Conservation (phyloP, 78 protist species). For the Dictyostelium firmibasis region DNA sequence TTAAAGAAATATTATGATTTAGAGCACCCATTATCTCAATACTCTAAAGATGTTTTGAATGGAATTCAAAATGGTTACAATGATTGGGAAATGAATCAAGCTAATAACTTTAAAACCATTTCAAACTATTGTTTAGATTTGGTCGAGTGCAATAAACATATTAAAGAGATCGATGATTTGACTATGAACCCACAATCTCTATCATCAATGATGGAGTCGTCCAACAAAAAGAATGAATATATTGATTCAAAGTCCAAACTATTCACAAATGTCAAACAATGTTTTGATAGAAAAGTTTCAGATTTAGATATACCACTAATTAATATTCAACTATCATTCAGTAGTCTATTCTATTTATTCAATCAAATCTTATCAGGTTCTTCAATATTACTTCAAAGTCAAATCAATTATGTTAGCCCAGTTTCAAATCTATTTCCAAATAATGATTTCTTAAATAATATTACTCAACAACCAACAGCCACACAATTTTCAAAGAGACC, state of each 20-base stretch:
- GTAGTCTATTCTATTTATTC: conserved; percentile 1
- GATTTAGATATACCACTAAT: conserved; percentile 20
- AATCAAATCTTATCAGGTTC: neutral
- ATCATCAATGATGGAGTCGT: neutral
- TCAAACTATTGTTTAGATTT: neutral
- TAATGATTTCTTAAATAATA: neutral
- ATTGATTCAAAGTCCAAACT: neutral
- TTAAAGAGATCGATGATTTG: neutral
- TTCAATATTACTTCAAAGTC: neutral
- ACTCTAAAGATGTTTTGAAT: neutral
- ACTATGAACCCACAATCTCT: no score
- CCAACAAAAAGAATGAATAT: neutral
- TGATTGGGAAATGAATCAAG: neutral
- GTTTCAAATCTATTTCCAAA: neutral
- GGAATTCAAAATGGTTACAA: neutral
- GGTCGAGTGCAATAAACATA: neutral
- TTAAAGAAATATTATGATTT: neutral
- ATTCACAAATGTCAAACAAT: neutral
- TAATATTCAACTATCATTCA: conserved; percentile 4
- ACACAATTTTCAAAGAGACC: neutral
- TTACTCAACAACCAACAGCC: neutral
- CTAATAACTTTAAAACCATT: neutral
- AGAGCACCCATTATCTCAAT: neutral
- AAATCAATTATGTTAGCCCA: neutral
- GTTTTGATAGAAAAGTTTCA: neutral